Base-by-base conservation (phyloP, 352 stramenopile species). In the Phytophthora quininea region DNA sequence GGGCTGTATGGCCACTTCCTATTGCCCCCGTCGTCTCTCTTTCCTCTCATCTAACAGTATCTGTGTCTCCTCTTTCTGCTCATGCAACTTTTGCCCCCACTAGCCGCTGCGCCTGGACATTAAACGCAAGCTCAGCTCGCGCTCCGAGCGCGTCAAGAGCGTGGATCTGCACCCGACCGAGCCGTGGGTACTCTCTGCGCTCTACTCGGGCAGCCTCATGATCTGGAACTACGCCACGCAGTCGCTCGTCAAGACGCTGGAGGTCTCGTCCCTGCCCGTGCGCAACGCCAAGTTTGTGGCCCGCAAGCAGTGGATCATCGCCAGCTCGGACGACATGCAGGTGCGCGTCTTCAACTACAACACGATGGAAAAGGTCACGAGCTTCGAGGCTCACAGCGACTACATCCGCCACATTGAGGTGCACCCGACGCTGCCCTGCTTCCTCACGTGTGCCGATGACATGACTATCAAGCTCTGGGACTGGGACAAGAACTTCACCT, bases 401-500 rank as follows among this genome's bases (percentile, higher is more conserved):
- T 99, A 99, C 76, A 99, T 99, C 76, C 97, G 98, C 15, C 93
- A 95, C 73, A 73, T 98, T 52, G 93, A 98, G 54, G 83, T 99
- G 31, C 98, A 99, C 76, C 97, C 97, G n/a, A 97, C 93, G 45
- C 79, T 99, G 37, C 97, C 98, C 1, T 99, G 98, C 70, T 87
- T 99, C 35, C 80, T 99, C 43, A 98, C 88, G n/a, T 98, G 83
- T 58, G 97, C 88, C 3, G 98, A 99, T 78, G 98, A 99, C 80
- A 99, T 99, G 97, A 98, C 82, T 27, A 98, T 99, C 82, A 99
- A 99, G 77, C 90, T 99, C 33, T 99, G 98, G 97, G 96, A 99
- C 83, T 99, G 97, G 96, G 84, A 94, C 48, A 91, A 92, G 71
- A 89, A 81, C 62, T 97, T 88, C 67, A 46, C 66, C 6, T 94